Evolutionary conservation across 331 rosid genomes (phyloP), one percentile per base, ranked within the genome.

Genomic region (Saraca asoca): DNA sequence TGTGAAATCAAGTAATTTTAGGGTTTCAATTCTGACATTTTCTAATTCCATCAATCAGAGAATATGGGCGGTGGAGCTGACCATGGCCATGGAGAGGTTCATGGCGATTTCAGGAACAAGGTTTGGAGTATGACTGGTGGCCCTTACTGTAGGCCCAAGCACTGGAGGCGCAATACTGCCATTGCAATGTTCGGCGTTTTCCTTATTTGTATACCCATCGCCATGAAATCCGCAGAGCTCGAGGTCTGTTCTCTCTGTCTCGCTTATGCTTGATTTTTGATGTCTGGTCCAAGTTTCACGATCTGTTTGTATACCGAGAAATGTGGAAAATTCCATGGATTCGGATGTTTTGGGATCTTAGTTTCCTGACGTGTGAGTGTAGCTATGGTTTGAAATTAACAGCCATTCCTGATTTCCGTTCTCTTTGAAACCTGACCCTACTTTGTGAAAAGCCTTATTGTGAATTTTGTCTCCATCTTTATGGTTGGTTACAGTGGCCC

Each of bases 101-200:
- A 81, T 58, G 91, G 87, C 0, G 98, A 94, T 71, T 90, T 90
- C 82, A 83, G 97, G 82, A 58, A 53, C 75, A 94, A 88, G 78
- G 99, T 94, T 6, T 94, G 99, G 99, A 90, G 96, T 72, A 90
- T 94, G 92, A 38, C 76, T 10, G 99, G 99, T 19, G 97, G 99
- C 34, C 90, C 97, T 13, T 0, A 94, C 82, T 90, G 97, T 35
- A 80, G 97, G 33, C 97, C 99, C 55, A 88, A 83, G 76, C 91
- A 94, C 78, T 94, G 99, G 99, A 88, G 71, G 79, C 96, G 96
- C 56, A 94, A 94, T 80, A 94, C 99, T 7, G 97, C 92, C 57
- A 75, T 90, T 2, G 99, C 97, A 24, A 86, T 94, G 99, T 71
- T 77, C 54, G 99, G 96, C 6, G 77, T 88, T 57, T 71, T 94